Evolutionary conservation across 169 alveolate species (phyloP).

Genomic region (Plasmodium vinckei): DNA sequence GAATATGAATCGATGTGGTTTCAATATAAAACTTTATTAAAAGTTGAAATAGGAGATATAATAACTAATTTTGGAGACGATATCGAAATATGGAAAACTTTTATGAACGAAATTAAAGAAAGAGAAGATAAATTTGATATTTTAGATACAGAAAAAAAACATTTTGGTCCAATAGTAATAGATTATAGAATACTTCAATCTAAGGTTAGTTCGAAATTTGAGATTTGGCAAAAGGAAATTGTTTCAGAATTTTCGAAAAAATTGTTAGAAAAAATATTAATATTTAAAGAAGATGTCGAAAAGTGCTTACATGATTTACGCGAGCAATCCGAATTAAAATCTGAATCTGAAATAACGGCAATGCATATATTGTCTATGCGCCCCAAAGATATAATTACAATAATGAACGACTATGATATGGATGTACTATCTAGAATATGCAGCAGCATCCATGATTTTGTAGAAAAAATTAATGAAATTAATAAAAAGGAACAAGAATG

Average conservation of each 20-base stretch:
- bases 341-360: conserved; percentile 80
- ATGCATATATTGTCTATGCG: conserved; percentile 81
- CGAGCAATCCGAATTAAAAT: conserved; percentile 76
- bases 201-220: conserved; percentile 91
- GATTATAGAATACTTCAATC: conserved; percentile 92
- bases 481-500: conserved; percentile 89
- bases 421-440: conserved; percentile 79
- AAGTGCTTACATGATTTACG: conserved; percentile 78
- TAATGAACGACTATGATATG: conserved; percentile 82
- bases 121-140: conserved; percentile 94
- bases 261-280: conserved; percentile 85
- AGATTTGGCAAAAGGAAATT: conserved; percentile 96
- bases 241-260: conserved; percentile 93
- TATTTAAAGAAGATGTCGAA: conserved; percentile 72
- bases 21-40: conserved; percentile 97
- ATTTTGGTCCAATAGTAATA: conserved; percentile 95
- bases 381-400: conserved; percentile 81
- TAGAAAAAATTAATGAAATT: conserved; percentile 93
- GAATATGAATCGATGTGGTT: conserved; percentile 95
- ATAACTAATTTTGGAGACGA: conserved; percentile 92
- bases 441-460: conserved; percentile 88
- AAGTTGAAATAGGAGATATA: conserved; percentile 91
- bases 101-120: conserved; percentile 93
- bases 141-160: conserved; percentile 88
- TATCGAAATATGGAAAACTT: conserved; percentile 95